Conservation (phyloP, 2,329 filamentous ascomycete species). For the Fusarium sp. region DNA sequence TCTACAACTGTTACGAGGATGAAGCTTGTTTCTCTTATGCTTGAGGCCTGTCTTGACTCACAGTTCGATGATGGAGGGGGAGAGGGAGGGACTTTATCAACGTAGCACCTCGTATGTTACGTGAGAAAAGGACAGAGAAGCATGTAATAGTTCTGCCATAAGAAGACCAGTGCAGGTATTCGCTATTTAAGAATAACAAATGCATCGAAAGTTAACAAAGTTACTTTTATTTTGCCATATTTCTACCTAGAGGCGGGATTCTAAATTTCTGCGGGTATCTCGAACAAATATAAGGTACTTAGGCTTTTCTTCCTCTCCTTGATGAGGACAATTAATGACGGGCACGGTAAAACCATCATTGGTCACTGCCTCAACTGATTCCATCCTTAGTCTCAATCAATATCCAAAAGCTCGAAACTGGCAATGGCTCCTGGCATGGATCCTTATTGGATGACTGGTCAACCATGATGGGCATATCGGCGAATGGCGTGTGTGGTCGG, state of each 20-base stretch:
- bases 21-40: conserved; percentile 15
- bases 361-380: conserved; percentile 21
- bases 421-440: background rate
- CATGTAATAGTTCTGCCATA: background rate
- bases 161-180: background rate
- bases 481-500: conserved; percentile 3
- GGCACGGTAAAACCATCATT: conserved; percentile 19
- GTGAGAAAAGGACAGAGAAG: background rate
- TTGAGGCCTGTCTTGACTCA: background rate
- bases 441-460: conserved; percentile 12
- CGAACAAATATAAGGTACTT: background rate
- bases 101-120: background rate
- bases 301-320: background rate
- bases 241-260: background rate
- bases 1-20: conserved; percentile 28
- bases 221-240: background rate
- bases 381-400: conserved; percentile 26
- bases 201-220: background rate
- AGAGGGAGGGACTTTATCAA: conserved; percentile 6
- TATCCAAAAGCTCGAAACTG: conserved; percentile 8
- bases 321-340: background rate
- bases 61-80: conserved; percentile 2
- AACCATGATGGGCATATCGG: background rate
- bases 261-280: background rate
- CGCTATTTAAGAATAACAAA: too few relatives aligned